Percentiles rank a stretch among this genome's conserved stretches.
Evolutionary conservation across 2,329 filamentous ascomycete species (phyloP).

Genomic region (Macrophomina phaseolina): DNA sequence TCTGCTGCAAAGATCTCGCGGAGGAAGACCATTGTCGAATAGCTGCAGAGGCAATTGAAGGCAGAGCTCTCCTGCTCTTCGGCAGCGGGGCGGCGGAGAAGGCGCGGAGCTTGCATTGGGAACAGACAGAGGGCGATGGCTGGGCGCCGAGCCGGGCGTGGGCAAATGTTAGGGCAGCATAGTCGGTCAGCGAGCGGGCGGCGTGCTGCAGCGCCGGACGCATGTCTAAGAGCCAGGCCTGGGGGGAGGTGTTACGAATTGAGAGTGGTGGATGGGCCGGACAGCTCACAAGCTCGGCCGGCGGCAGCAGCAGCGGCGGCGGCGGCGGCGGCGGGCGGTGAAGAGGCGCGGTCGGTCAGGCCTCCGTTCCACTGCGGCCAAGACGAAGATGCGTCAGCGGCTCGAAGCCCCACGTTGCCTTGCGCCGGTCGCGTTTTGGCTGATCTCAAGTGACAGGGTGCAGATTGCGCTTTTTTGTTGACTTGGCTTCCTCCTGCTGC

Average conservation of each 20-base stretch:
- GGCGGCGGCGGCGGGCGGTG: neutral
- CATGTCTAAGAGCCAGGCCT: conserved; percentile 34
- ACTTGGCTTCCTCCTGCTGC: neutral
- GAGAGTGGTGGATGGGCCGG: neutral
- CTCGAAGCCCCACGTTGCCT: neutral
- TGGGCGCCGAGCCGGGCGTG: conserved; percentile 1
- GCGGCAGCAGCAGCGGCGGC: neutral
- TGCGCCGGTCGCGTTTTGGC: conserved; percentile 1
- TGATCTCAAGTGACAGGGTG: neutral
- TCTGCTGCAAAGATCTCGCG: neutral
- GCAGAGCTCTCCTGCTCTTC: neutral
- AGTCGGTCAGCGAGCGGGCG: conserved; percentile 40
- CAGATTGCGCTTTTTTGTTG: conserved; percentile 20
- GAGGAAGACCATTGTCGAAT: conserved; percentile 19
- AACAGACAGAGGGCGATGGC: conserved; percentile 34
- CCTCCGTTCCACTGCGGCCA: neutral
- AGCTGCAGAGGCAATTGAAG: neutral
- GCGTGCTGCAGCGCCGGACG: conserved; percentile 49
- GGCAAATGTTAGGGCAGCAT: conserved; percentile 29
- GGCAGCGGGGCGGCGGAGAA: conserved; percentile 29
- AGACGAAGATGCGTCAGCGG: neutral
- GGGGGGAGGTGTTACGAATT: neutral
- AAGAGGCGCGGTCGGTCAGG: neutral
- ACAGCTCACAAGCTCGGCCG: conserved; percentile 1
- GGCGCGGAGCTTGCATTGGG: conserved; percentile 39